Percentiles rank a stretch among this genome's conserved stretches.
These are phyloP conservation scores for Silene uniflora DNA, from an alignment of 148 eudicot species.

Conservation along the genomic window DNA sequence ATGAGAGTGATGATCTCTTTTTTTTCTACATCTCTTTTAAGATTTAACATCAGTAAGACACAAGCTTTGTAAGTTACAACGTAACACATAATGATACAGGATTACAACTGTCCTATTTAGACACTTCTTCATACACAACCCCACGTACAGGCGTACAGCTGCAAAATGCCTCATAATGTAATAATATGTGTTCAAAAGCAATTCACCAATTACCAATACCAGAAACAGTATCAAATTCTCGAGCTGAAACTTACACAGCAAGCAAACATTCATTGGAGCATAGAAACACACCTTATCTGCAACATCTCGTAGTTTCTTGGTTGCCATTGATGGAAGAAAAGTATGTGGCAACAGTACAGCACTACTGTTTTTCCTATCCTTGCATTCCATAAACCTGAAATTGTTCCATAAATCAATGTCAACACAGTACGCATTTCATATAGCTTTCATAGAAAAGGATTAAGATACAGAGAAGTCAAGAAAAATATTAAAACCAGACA, in stretches of 20 bases:
- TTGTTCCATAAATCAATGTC: conserved; percentile 5
- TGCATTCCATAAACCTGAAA: conserved; percentile 95
- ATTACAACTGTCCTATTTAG: too few relatives aligned
- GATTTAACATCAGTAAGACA: not conserved
- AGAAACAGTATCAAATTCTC: too few relatives aligned
- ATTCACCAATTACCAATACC: too few relatives aligned
- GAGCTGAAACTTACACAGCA: too few relatives aligned
- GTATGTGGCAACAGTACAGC: conserved; percentile 65
- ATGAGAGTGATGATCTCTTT: not conserved
- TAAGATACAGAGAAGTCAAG: not conserved
- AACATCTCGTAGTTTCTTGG: conserved; percentile 72
- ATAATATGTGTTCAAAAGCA: not conserved
- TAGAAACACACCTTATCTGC: conserved; percentile 63
- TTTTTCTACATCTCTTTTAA: not conserved
- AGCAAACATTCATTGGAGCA: conserved; percentile 11
- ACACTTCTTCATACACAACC: too few relatives aligned
- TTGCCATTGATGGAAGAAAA: conserved; percentile 93
- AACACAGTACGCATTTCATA: not conserved
- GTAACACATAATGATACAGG: not conserved
- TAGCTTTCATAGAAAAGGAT: not conserved
- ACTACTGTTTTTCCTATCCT: conserved; percentile 76
- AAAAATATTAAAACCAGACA: not conserved
- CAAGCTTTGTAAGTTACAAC: not conserved
- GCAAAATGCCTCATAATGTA: not conserved
- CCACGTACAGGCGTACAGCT: too few relatives aligned